A percentile compares a stretch with the other conserved stretches of the same genome.
phyloP scores from a whole-genome alignment of 2,329 filamentous ascomycete genomes.

The Trichoderma afroharzianum region DNA sequence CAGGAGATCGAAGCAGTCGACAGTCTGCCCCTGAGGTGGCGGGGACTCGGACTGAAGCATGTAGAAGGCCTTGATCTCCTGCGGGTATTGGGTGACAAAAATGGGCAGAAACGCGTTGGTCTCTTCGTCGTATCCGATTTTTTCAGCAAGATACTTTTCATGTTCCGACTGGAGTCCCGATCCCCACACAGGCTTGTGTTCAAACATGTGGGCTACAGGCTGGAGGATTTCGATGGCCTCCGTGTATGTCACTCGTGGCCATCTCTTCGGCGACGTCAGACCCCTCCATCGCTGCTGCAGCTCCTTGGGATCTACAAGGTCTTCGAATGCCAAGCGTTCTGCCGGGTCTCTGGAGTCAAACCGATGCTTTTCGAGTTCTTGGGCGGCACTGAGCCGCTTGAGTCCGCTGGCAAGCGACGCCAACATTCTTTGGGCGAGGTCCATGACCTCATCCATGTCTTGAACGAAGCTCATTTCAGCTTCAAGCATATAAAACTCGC shows the following conservation, averaged over 20 bases:
- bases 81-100: slow-evolving; percentile 93
- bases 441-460: slow-evolving; percentile 67
- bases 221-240: slow-evolving; percentile 69
- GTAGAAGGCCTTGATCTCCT: slow-evolving; percentile 84
- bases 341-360: slow-evolving; percentile 37
- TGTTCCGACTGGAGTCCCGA: slow-evolving; percentile 83
- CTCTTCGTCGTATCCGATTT: slow-evolving; percentile 50
- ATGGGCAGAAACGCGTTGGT: slow-evolving; percentile 59
- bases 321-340: slow-evolving; percentile 41
- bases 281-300: slow-evolving; percentile 70
- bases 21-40: slow-evolving; percentile 49
- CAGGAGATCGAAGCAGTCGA: slow-evolving; percentile 86
- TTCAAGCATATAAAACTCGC: slow-evolving; percentile 99
- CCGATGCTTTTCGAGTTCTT: slow-evolving; percentile 41
- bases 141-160: slow-evolving; percentile 78
- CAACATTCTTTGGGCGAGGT: slow-evolving; percentile 76
- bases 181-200: slow-evolving; percentile 66
- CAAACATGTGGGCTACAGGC: slow-evolving; percentile 59
- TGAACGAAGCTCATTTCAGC: slow-evolving; percentile 80
- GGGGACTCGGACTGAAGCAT: slow-evolving; percentile 41
- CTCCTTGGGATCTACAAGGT: slow-evolving; percentile 40
- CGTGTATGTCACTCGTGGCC: slow-evolving; percentile 81
- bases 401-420: slow-evolving; percentile 46
- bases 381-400: slow-evolving; percentile 39
- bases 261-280: slow-evolving; percentile 51